Conservation (phyloP, 2,329 filamentous ascomycete species). For the Curvularia sp. region DNA sequence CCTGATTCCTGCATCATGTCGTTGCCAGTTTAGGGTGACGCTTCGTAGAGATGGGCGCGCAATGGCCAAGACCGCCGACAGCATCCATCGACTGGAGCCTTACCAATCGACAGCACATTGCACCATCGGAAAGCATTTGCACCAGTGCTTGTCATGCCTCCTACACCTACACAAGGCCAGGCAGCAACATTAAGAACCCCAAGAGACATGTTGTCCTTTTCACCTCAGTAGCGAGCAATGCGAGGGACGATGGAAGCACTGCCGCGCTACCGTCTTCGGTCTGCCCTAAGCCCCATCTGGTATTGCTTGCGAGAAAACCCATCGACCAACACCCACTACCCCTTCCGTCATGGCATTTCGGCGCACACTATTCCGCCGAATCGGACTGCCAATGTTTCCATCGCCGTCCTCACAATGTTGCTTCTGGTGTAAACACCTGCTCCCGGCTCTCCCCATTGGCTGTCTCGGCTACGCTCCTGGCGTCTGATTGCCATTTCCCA, state of each 20-base stretch:
- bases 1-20: too few species aligned
- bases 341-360: slow-evolving; percentile 19
- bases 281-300: slow-evolving; percentile 22
- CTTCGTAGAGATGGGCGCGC: not conserved
- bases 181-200: slow-evolving; percentile 15
- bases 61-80: not conserved
- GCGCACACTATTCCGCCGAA: slow-evolving; percentile 17
- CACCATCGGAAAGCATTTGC: slow-evolving; percentile 27
- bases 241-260: slow-evolving; percentile 2
- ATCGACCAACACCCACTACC: slow-evolving; percentile 14
- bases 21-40: not conserved
- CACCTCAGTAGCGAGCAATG: slow-evolving; percentile 5
- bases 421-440: slow-evolving; percentile 17
- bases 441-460: slow-evolving; percentile 24
- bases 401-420: slow-evolving; percentile 18
- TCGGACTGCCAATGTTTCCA: slow-evolving; percentile 18
- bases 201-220: slow-evolving; percentile 3
- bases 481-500: slow-evolving; percentile 24
- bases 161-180: slow-evolving; percentile 11
- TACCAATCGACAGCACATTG: not conserved
- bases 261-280: slow-evolving; percentile 18
- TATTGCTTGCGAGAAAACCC: slow-evolving; percentile 34
- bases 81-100: not conserved
- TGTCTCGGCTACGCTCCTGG: slow-evolving; percentile 1
- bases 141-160: slow-evolving; percentile 27